Conservation (phyloP, 352 stramenopile genomes). For the Pythium dissimile region DNA sequence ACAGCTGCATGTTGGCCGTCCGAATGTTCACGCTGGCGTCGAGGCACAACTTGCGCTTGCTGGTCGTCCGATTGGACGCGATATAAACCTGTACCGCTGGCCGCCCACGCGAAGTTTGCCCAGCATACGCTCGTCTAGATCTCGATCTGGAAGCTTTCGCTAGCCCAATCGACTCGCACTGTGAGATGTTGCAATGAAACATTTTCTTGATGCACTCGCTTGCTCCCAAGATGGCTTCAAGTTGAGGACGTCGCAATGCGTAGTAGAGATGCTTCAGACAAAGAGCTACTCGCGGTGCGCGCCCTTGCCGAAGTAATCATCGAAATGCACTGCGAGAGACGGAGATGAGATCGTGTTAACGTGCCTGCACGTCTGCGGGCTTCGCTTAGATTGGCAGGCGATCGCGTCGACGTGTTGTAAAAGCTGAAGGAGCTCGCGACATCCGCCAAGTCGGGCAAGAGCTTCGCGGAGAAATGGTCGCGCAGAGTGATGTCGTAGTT, state of each 20-base stretch:
- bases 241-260: constrained; percentile 36
- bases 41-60: constrained; percentile 1
- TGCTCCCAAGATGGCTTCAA: constrained; percentile 23
- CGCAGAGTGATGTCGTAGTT: constrained; percentile 37
- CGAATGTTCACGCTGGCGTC: constrained; percentile 12
- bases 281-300: constrained; percentile 25
- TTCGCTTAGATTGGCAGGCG: constrained; percentile 15
- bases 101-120: constrained; percentile 13
- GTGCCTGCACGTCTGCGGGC: constrained; percentile 32
- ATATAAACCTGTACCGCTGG: constrained; percentile 21
- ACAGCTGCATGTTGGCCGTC: constrained; percentile 10
- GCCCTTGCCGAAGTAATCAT: constrained; percentile 32
- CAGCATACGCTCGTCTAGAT: constrained; percentile 36
- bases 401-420: constrained; percentile 21
- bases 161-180: constrained; percentile 24
- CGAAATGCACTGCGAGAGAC: constrained; percentile 21
- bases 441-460: constrained; percentile 26
- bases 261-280: constrained; percentile 35
- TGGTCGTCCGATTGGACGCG: constrained; percentile 13
- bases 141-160: constrained; percentile 31
- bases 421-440: constrained; percentile 29
- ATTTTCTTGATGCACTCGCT: too few relatives aligned
- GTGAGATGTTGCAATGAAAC: too few relatives aligned
- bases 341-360: constrained; percentile 33
- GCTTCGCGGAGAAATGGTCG: constrained; percentile 31